These are phyloP conservation scores for Thielaviopsis populi DNA, from an alignment of 2,329 filamentous ascomycete species.

Conservation along the genomic window DNA sequence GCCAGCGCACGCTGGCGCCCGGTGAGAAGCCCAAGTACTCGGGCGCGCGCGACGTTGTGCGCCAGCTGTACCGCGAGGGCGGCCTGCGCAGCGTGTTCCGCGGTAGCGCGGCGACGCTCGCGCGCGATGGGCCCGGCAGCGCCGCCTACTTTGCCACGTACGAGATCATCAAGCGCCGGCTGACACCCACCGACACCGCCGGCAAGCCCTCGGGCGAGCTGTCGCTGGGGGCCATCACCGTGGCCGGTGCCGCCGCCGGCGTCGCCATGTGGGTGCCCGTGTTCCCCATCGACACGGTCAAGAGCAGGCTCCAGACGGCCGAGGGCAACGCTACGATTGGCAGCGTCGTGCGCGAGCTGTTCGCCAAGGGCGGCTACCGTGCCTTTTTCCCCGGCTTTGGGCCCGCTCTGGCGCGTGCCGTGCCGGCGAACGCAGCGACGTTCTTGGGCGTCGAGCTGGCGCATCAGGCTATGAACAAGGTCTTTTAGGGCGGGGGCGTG, in stretches of 20 bases:
- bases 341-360: constrained; percentile 68
- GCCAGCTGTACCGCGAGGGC: constrained; percentile 82
- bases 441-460: constrained; percentile 78
- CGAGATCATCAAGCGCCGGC: constrained; percentile 77
- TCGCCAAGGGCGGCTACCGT: constrained; percentile 64
- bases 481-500: constrained; percentile 33
- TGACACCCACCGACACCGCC: constrained; percentile 69
- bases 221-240: constrained; percentile 67
- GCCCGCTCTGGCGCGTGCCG: constrained; percentile 78
- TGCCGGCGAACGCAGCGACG: constrained; percentile 91
- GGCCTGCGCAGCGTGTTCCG: constrained; percentile 86
- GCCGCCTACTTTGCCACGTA: constrained; percentile 97
- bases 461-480: constrained; percentile 67
- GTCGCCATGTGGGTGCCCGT: constrained; percentile 99
- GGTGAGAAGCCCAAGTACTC: constrained; percentile 88
- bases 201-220: constrained; percentile 63
- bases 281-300: constrained; percentile 94
- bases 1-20: constrained; percentile 72
- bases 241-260: constrained; percentile 77
- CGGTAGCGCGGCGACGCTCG: constrained; percentile 77
- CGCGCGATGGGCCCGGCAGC: constrained; percentile 80
- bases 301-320: constrained; percentile 82
- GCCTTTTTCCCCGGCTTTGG: constrained; percentile 97
- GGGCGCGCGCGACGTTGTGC: constrained; percentile 77
- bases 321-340: constrained; percentile 70